Conservation (phyloP, 2,329 filamentous ascomycete species). For the Calonectria fujianensis region DNA sequence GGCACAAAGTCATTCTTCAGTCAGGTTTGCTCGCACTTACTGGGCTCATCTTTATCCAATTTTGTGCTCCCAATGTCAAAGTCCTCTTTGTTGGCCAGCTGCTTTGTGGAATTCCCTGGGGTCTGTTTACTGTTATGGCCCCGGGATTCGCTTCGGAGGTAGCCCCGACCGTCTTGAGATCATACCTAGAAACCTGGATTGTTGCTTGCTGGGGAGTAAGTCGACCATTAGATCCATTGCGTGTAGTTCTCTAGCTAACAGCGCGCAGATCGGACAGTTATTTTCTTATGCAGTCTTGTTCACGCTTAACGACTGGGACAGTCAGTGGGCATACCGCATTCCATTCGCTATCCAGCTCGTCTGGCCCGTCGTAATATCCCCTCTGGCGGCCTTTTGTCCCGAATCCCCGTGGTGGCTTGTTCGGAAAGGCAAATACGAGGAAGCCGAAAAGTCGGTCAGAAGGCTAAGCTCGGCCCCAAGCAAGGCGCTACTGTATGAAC, state of each 20-base stretch:
- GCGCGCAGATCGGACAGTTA: neutral
- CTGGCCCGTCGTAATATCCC: slow-evolving; percentile 48
- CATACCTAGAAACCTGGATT: slow-evolving; percentile 58
- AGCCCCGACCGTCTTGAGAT: slow-evolving; percentile 56
- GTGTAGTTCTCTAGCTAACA: neutral
- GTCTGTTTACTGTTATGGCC: slow-evolving; percentile 62
- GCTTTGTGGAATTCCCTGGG: slow-evolving; percentile 64
- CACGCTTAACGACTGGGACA: slow-evolving; percentile 49
- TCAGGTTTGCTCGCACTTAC: slow-evolving; percentile 63
- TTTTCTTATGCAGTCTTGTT: slow-evolving; percentile 45
- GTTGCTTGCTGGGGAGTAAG: slow-evolving; percentile 22
- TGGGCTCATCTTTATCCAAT: slow-evolving; percentile 47
- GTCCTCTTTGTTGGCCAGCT: slow-evolving; percentile 66
- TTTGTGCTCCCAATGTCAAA: slow-evolving; percentile 58
- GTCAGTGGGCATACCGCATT: slow-evolving; percentile 51
- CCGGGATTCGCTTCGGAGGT: slow-evolving; percentile 66
- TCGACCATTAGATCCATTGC: neutral
- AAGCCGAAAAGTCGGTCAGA: slow-evolving; percentile 48
- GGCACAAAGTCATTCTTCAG: slow-evolving; percentile 71
- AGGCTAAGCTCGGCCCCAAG: neutral
- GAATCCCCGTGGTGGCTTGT: slow-evolving; percentile 66
- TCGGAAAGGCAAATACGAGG: slow-evolving; percentile 57
- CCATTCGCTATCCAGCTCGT: slow-evolving; percentile 54
- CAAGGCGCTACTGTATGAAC: neutral
- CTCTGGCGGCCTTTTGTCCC: slow-evolving; percentile 47